These are phyloP conservation scores for Primulina huaijiensis DNA, from an alignment of 257 asterid genomes.

Conservation along the genomic window DNA sequence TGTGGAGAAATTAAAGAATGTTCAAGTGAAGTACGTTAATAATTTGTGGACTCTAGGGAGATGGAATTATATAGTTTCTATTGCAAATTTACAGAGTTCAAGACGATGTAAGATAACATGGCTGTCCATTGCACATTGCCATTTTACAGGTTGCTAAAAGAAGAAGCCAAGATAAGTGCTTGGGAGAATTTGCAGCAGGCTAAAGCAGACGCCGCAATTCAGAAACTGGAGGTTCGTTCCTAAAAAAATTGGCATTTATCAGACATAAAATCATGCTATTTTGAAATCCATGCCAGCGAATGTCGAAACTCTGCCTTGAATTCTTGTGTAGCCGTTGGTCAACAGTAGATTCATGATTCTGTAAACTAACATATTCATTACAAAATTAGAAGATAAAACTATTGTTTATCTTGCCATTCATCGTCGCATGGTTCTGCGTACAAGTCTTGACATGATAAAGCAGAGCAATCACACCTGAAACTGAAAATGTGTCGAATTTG, in stretches of 20 bases:
- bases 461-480: background rate
- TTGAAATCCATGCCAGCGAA: background rate
- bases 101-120: background rate
- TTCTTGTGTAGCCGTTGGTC: too few relatives aligned
- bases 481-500: background rate
- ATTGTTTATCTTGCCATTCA: background rate
- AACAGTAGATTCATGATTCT: background rate
- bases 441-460: background rate
- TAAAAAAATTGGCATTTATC: background rate
- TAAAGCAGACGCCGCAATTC: constrained; percentile 79
- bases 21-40: background rate
- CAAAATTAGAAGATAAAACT: background rate
- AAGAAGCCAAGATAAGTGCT: constrained; percentile 68
- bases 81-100: background rate
- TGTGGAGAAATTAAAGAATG: constrained; percentile 23
- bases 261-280: background rate
- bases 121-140: background rate
- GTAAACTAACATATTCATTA: background rate
- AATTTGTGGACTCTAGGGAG: background rate
- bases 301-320: background rate
- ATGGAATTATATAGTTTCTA: background rate
- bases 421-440: background rate
- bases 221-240: constrained; percentile 65
- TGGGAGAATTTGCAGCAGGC: constrained; percentile 96
- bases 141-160: constrained; percentile 53